phyloP scores from a whole-genome alignment of 768 basidiomycete genomes.

The Trametes sanguinea region DNA sequence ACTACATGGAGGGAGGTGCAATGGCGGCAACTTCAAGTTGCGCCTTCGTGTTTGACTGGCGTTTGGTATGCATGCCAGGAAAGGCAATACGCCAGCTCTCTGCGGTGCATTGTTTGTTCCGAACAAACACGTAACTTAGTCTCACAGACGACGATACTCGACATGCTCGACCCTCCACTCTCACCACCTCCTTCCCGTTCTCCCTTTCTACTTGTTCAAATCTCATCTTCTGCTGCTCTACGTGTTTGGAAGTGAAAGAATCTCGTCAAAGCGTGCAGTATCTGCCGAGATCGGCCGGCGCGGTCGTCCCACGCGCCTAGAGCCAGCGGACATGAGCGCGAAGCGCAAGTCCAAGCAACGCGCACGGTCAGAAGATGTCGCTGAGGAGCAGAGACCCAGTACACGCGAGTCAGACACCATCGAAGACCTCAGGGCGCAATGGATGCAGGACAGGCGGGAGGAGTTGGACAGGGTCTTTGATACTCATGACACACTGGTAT shows the following conservation, averaged over 20 bases:
- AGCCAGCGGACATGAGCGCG: slow-evolving; percentile 19
- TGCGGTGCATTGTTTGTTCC: slow-evolving; percentile 30
- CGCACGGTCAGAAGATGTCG: background rate
- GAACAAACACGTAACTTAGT: slow-evolving; percentile 33
- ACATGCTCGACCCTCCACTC: slow-evolving; percentile 25
- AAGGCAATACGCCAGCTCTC: slow-evolving; percentile 5
- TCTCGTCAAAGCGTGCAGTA: slow-evolving; percentile 61
- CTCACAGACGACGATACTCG: slow-evolving; percentile 30
- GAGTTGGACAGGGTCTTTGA: slow-evolving; percentile 61
- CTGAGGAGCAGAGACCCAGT: too few species aligned
- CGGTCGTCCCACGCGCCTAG: slow-evolving; percentile 25
- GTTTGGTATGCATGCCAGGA: background rate
- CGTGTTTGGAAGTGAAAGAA: slow-evolving; percentile 50
- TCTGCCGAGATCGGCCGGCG: slow-evolving; percentile 57
- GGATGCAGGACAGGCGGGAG: slow-evolving; percentile 60
- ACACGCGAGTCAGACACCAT: slow-evolving; percentile 18
- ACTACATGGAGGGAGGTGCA: too few species aligned
- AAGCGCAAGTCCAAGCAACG: slow-evolving; percentile 7
- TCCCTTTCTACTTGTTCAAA: background rate
- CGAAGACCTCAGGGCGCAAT: slow-evolving; percentile 41
- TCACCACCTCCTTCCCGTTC: slow-evolving; percentile 19
- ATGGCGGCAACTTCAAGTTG: too few species aligned
- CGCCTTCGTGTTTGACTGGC: background rate
- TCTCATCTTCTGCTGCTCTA: background rate
- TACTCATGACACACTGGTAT: slow-evolving; percentile 72